Conservation (phyloP, 2,329 filamentous ascomycete genomes). For the Fusarium lyarnte region DNA sequence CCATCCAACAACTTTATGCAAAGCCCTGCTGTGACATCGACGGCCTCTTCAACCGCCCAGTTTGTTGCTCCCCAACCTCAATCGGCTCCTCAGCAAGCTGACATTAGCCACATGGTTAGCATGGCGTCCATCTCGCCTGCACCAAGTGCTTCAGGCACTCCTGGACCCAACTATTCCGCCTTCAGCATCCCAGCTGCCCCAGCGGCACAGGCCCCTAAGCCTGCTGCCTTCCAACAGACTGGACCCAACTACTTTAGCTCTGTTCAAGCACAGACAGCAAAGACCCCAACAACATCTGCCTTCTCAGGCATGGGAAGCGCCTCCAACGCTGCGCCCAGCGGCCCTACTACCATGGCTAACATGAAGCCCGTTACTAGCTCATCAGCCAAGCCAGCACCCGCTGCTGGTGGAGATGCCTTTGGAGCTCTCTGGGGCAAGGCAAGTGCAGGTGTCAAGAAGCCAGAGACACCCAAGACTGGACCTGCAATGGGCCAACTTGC, state of each 20-base stretch:
- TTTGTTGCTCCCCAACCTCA: conserved; percentile 87
- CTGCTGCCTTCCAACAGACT: conserved; percentile 72
- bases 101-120: conserved; percentile 80
- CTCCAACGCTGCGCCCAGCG: conserved; percentile 47
- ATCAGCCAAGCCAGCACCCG: conserved; percentile 61
- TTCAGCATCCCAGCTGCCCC: conserved; percentile 57
- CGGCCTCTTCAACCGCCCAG: conserved; percentile 67
- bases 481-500: conserved; percentile 92
- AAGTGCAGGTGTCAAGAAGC: conserved; percentile 79
- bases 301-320: conserved; percentile 42
- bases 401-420: conserved; percentile 82
- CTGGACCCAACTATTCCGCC: conserved; percentile 71
- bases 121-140: conserved; percentile 85
- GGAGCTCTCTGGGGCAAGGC: conserved; percentile 85
- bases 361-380: conserved; percentile 60
- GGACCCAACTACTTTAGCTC: conserved; percentile 97
- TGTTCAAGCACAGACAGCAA: conserved; percentile 60
- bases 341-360: conserved; percentile 53
- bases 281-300: conserved; percentile 45
- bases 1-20: conserved; percentile 48
- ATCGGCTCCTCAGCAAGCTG: conserved; percentile 82
- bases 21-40: conserved; percentile 60
- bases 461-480: conserved; percentile 66
- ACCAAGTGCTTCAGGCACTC: conserved; percentile 63
- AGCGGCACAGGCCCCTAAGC: conserved; percentile 60